Conservation (phyloP, 2,329 filamentous ascomycete species). For the Colletotrichum liaoningense region DNA sequence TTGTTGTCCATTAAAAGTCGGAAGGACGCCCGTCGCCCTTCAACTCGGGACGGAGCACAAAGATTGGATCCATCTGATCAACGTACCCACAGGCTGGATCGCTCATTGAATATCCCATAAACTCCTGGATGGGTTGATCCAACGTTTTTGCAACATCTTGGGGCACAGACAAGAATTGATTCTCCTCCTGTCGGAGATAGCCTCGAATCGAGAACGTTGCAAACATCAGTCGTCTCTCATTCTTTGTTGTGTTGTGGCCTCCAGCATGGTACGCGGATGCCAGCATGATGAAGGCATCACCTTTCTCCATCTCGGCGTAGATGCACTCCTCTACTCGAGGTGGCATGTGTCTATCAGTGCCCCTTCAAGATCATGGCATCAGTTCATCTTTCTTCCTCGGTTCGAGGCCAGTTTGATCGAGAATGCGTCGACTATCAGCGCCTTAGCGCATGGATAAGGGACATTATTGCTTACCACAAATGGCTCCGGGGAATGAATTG, state of each 20-base stretch:
- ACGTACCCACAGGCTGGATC: slow-evolving; percentile 30
- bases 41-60: slow-evolving; percentile 19
- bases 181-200: slow-evolving; percentile 28
- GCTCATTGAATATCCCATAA: slow-evolving; percentile 25
- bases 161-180: slow-evolving; percentile 20
- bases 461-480: slow-evolving; percentile 35
- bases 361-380: not conserved
- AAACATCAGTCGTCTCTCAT: slow-evolving; percentile 32
- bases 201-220: slow-evolving; percentile 21
- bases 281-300: slow-evolving; percentile 40
- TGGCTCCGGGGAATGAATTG: slow-evolving; percentile 45
- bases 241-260: slow-evolving; percentile 36
- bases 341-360: slow-evolving; percentile 9
- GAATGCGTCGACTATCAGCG: too few relatives aligned
- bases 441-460: too few relatives aligned
- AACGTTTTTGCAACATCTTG: slow-evolving; percentile 10
- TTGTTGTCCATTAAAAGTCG: not conserved
- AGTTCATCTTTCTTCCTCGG: not conserved
- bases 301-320: slow-evolving; percentile 39
- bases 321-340: slow-evolving; percentile 24
- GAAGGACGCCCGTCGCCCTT: slow-evolving; percentile 17
- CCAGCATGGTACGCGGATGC: slow-evolving; percentile 41
- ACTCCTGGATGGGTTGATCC: slow-evolving; percentile 15
- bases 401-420: not conserved
- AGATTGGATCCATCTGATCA: slow-evolving; percentile 24